Evolutionary conservation across 192 early-diverging fungal genomes (phyloP).

Genomic region (Dimargaris cristalligena): DNA sequence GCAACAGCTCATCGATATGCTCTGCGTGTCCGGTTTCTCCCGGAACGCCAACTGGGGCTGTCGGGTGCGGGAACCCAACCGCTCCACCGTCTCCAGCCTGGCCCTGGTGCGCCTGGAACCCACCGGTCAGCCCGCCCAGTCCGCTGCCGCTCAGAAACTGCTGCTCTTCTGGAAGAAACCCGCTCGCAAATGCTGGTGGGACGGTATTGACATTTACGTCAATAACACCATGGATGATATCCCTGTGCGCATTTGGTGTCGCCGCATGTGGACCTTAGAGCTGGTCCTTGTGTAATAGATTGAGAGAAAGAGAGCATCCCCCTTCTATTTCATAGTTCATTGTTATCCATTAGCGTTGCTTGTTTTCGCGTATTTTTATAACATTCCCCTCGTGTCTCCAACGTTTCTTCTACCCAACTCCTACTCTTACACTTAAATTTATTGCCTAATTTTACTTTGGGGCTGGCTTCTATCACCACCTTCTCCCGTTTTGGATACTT

Average conservation of each 20-base stretch:
- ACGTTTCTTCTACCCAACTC: no score
- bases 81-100: slow-evolving; percentile 49
- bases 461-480: no score
- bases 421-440: no score
- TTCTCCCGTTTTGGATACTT: no score
- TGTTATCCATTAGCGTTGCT: no score
- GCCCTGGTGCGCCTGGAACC: slow-evolving; percentile 51
- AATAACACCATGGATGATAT: slow-evolving; percentile 31
- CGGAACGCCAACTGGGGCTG: slow-evolving; percentile 56
- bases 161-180: slow-evolving; percentile 68
- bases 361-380: no score
- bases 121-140: slow-evolving; percentile 42
- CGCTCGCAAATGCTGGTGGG: slow-evolving; percentile 76
- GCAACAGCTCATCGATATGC: slow-evolving; percentile 70
- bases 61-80: slow-evolving; percentile 47
- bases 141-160: slow-evolving; percentile 58
- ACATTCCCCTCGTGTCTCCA: no score
- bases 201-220: slow-evolving; percentile 47
- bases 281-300: slow-evolving; percentile 41
- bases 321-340: no score
- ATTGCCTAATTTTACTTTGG: no score
- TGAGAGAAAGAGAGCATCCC: no score
- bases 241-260: slow-evolving; percentile 53
- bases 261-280: slow-evolving; percentile 66
- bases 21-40: slow-evolving; percentile 60